Base-by-base conservation (phyloP, 805 yeast species). In the Peterozyma xylosa region DNA sequence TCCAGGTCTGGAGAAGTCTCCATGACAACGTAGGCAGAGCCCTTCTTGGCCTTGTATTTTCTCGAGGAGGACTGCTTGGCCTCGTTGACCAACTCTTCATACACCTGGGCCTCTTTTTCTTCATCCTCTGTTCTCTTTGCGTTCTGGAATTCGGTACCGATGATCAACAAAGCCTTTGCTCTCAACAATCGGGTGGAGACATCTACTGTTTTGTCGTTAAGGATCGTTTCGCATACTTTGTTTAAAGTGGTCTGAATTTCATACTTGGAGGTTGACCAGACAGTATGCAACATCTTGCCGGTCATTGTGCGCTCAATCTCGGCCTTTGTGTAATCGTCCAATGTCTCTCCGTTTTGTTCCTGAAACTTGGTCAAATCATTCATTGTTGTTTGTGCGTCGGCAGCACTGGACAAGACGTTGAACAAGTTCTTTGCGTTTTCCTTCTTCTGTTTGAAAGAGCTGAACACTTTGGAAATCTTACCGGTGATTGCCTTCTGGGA, bases 261-360 rank as follows among this genome's bases (percentile, higher is more conserved):
- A 56, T 79, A 84, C 55, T 76, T 82, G 11, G 90, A 80, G 0
- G 91, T 88, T 11, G 79, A 78, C 95, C 95, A 86, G 9, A 93
- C 93, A 2, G 90, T 91, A 9, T 86, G 82, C 33, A 86, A 64
- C 15, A 85, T 86, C 59, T 85, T 86, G 16, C 91, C 93, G 71
- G 84, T 80, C 50, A 86, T 63, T 30, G 80, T 69, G 57, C 83
- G 80, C 55, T 85, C 91, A 68, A 80, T 73, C 48, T 81, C 83
- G 2, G 86, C 87, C 50, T 45, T 58, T 49, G 51, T 62, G 48
- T 67, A 68, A 42, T 76, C 79, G 38, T 63, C 62, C 45, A 71
- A 48, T 9, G 69, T 72, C 15, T 63, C 67, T 17, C 59, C 62
- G 7, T 54, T 53, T 38, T 60, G 66, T 43, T 76, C 78, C 56